Evolutionary conservation across 257 asterid species (phyloP), one percentile per base, ranked within the genome.

Genomic region (Salvia splendens): DNA sequence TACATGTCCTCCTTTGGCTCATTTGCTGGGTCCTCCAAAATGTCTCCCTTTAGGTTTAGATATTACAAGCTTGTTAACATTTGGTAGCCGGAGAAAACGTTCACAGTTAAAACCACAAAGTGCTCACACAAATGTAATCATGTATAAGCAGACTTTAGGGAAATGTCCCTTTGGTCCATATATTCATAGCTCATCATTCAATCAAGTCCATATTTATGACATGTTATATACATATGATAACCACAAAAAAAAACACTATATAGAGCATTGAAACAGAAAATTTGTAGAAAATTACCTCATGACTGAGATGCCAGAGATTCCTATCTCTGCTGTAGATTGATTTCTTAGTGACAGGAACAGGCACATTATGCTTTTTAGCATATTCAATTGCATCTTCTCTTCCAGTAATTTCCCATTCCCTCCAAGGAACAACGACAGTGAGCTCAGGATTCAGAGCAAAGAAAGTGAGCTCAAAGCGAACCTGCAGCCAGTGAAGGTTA

Each of bases 281-380:
- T 5, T n/a, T 2, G 12, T 12, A 38, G 65, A 28, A 68, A 65
- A 46, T 57, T 81, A 88, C 95, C 96, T 93, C 99, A 69, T 93
- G 97, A 79, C 99, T 93, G 68, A 93, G 95, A 69, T 93, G 99
- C 97, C 99, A 90, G 54, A 93, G 84, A 78, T 93, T 93, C 82
- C 97, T 86, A 77, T 93, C 99, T 85, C 99, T 79, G 85, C 99
- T 93, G 76, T 93, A 93, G 79, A 93, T 90, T 47, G 99, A 90
- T 75, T 88, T 86, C 86, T 93, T 93, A 3, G 95, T 88, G 62
- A 93, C 99, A 2, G 95, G 96, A 45, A 93, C 95, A 32, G 97
- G 99, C 60, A 90, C 91, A 58, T 86, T 84, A 72, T 88, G 95
- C 81, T 86, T 90, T 79, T 57, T 84, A 71, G 96, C 97, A 82